Evolutionary conservation across 441 rosid species (phyloP), one percentile per base, ranked within the genome.

Genomic region (Croton laevigatus): DNA sequence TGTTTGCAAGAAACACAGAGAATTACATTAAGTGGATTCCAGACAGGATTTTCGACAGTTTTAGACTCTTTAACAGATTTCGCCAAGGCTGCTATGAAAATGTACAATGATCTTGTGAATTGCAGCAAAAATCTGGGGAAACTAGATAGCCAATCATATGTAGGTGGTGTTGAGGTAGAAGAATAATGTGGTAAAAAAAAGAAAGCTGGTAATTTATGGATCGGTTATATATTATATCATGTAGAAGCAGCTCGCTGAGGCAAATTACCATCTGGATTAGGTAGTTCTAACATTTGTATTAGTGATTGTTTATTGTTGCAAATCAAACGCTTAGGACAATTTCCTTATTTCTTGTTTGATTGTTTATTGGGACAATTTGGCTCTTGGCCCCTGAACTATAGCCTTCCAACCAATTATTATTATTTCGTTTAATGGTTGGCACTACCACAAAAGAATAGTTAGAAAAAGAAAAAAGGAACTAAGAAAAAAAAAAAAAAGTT

Each of bases 221-320:
- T 46, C 75, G 53, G 66, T 20, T 85, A 82, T 82, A 82, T 27
- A 80, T 83, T 79, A 61, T 65, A 58, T 78, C 65, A 57, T 27
- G 89, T 82, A 70, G 68, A 84, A 86, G 89, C 88, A 68, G 76
- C 90, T 83, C 71, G 87, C 88, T 76, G 83, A 80, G 88, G 73
- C 87, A 38, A 22, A 68, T 71, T 76, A 63, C 67, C 62, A 60
- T 70, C 58, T 48, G 32, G n/a, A 66, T 65, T 46, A 57, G 67
- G 57, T 40, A 68, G 82, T 53, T 52, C 17, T 64, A 53, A 27
- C 65, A 64, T 27, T 59, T 23, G 62, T 52, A 53, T 71, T 45
- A 60, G 49, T 48, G n/a, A 42, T 78, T 77, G 67, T 27, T 78
- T 42, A 45, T 57, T 74, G 52, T 57, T 62, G 2, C 32, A 27